Percentiles rank a stretch among this genome's conserved stretches.
Conservation (phyloP, 257 asterid species). For the Nicotiana otophora region DNA sequence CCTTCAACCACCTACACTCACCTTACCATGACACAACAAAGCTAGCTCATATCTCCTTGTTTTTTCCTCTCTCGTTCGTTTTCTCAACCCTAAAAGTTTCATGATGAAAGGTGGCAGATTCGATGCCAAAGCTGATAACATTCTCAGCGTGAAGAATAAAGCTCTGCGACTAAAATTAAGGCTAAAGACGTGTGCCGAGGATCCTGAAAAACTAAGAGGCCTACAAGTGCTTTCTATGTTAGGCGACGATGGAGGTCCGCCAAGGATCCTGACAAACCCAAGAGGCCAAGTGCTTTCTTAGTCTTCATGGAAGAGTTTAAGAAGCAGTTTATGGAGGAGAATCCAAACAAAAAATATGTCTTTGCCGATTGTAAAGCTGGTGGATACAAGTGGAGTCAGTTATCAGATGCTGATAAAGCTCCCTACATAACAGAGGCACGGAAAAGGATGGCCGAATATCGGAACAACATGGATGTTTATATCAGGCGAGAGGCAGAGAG, state of each 20-base stretch:
- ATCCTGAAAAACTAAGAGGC: constrained; percentile 78
- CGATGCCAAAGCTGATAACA: constrained; percentile 47
- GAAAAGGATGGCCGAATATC: constrained; percentile 19
- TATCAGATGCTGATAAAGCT: constrained; percentile 67
- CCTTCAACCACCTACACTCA: too few relatives aligned
- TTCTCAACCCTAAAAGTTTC: constrained; percentile 19
- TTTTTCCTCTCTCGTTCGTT: constrained; percentile 18
- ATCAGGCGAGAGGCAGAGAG: too few relatives aligned
- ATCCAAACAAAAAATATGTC: constrained; percentile 66
- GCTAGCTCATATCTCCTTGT: neutral
- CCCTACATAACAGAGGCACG: constrained; percentile 58
- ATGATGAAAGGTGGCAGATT: constrained; percentile 67
- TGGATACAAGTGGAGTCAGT: constrained; percentile 75
- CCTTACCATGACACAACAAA: too few relatives aligned
- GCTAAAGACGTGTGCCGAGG: constrained; percentile 34
- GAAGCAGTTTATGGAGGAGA: constrained; percentile 62
- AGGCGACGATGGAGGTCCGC: neutral
- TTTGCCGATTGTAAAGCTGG: constrained; percentile 63
- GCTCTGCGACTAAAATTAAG: constrained; percentile 26
- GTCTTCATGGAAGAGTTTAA: constrained; percentile 86
- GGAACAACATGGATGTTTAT: too few relatives aligned
- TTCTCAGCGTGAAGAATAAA: constrained; percentile 56
- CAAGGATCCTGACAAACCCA: constrained; percentile 84
- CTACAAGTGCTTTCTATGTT: constrained; percentile 69
- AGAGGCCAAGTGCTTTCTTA: constrained; percentile 81